Base-by-base conservation (phyloP, 2,329 filamentous ascomycete species). In the Fusarium lyarnte region DNA sequence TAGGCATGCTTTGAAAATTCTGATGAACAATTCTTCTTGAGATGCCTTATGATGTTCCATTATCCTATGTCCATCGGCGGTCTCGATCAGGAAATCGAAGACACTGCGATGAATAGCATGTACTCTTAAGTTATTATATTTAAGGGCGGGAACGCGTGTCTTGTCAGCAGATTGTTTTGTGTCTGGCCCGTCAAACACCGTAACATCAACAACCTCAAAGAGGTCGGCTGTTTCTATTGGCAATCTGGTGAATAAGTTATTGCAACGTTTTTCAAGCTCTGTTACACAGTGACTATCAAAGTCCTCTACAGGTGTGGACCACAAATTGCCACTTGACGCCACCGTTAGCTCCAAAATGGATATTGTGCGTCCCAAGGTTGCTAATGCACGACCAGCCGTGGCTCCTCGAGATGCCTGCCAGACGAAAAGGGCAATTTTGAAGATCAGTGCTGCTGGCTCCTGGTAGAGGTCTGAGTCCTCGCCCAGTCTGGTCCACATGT, bases 241-340 rank as follows among this genome's bases (percentile, higher is more conserved):
- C 0, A 47, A 2, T 0, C 21, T 17, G 3, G 27, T n/a, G 0
- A 0, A 23, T 8, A 31, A 4, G 11, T 31, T 14, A 0, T 31
- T 6, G 21, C 45, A 47, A 6, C 21, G 27, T 31, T 9, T 14
- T 13, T 17, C 14, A 1, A 47, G 21, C 0, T 47, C 27, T 2
- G 19, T 2, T 0, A 8, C 0, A 16, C 2, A 14, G 19, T 31
- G 27, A 3, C 0, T 11, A 3, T 8, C 8, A 11, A 16, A 11
- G 1, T 27, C 2, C 2, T 11, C 0, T 0, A 16, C 8, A 23
- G 21, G 7, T 0, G 6, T 31, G 14, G 14, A n/a, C 27, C 27
- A 23, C 9, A 47, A 4, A 9, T 47, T 2, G 3, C 23, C 9
- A 13, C 7, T 49, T 17, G 29, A 33, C 6, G 21, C 27, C 21